These are phyloP conservation scores for Phaeosphaeriaceae sp. DNA, from an alignment of 2,329 filamentous ascomycete species.

Conservation along the genomic window DNA sequence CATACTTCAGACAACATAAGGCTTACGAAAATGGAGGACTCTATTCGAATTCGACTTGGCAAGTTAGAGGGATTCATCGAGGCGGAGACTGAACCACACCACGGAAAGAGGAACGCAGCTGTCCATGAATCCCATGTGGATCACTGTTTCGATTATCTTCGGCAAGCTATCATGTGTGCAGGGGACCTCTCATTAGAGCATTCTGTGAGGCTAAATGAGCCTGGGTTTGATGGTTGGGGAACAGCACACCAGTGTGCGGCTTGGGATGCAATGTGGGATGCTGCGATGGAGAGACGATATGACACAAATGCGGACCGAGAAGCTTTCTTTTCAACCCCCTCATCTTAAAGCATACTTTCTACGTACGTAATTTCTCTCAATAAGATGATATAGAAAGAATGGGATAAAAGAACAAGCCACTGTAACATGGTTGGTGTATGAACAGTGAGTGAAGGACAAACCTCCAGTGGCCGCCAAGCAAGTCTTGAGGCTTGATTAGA, in stretches of 20 bases:
- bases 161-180: slow-evolving; percentile 9
- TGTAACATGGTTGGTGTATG: too few species aligned
- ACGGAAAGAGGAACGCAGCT: background rate
- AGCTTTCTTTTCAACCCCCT: background rate
- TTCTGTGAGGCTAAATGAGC: slow-evolving; percentile 4
- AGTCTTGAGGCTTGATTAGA: too few species aligned
- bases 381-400: too few species aligned
- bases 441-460: too few species aligned
- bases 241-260: slow-evolving; percentile 7
- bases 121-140: slow-evolving; percentile 7
- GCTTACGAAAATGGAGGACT: slow-evolving; percentile 5
- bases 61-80: slow-evolving; percentile 3
- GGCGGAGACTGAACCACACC: too few species aligned
- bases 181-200: slow-evolving; percentile 8
- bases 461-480: too few species aligned
- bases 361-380: too few species aligned
- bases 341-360: too few species aligned
- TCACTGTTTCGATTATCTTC: slow-evolving; percentile 11
- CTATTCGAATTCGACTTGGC: slow-evolving; percentile 4
- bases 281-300: slow-evolving; percentile 3
- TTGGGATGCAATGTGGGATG: slow-evolving; percentile 8
- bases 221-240: slow-evolving; percentile 10
- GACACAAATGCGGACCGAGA: background rate
- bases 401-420: too few species aligned
- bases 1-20: background rate